Base-by-base conservation (phyloP, 371 early-diverging fungal genomes). In the Mucor irregularis region DNA sequence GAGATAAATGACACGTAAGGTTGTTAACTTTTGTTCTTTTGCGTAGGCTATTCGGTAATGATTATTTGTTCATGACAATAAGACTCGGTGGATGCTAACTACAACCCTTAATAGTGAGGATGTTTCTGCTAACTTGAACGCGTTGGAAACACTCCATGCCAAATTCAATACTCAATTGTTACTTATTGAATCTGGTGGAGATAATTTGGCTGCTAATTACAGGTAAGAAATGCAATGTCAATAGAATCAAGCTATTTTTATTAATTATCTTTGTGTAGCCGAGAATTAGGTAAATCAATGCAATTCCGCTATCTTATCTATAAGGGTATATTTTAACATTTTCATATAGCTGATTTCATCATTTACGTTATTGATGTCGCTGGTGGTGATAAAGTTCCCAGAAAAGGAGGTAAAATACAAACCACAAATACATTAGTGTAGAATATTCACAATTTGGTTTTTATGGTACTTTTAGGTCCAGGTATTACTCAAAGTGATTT, bases 301-400 rank as follows among this genome's bases (percentile, higher is more conserved):
- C 45, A 28, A 37, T 44, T 56, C 40, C 33, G 46, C 28, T 53
- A 53, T 53, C 46, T 53, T 53, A 53, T 53, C 42, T 43, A 38
- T 53, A 22, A 24, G 56, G 11, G 14, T 53, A 22, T 28, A n/a
- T 34, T 26, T 10, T 28, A 39, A 21, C 16, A 16, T 14, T 21
- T 30, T 8, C 25, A 25, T 26, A 25, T 92, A 73, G 95, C 96
- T 4, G 96, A 96, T 64, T 96, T 84, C 66, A 96, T 95, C 69
- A 94, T 96, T 49, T 96, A 95, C 66, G 95, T 96, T 19, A 96
- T 96, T 68, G 97, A 96, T 66, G 95, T 95, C 30, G 90, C 94
- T 47, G 95, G 97, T 62, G 97, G 97, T 39, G 95, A 95, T 72
- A 96, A 96, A 69, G 83, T 91, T 17, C 92, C 92, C 24, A 82